A percentile compares a stretch with the other conserved stretches of the same genome.
phyloP scores from a whole-genome alignment of 768 basidiomycete species.

The Leucocoprinus leucothites region DNA sequence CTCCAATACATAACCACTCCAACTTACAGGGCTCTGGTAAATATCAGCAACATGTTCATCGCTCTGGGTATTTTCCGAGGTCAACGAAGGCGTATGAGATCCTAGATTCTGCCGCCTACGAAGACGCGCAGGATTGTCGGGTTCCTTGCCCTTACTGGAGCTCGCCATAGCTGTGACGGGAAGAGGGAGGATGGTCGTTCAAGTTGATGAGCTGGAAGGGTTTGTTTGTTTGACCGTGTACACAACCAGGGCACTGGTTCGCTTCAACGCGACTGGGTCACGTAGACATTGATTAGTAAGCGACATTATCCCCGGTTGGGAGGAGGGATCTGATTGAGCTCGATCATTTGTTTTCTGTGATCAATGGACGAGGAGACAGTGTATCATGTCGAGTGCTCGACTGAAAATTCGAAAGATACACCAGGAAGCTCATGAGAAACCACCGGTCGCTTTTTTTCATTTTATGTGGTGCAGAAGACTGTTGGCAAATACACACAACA shows the following conservation, averaged over 20 bases:
- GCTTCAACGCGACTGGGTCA: conserved; percentile 5
- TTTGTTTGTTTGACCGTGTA: not conserved
- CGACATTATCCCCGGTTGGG: too few species aligned
- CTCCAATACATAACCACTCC: not conserved
- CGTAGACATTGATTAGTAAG: conserved; percentile 1
- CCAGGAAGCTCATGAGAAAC: too few species aligned
- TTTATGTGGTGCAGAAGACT: too few species aligned
- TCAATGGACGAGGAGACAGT: too few species aligned
- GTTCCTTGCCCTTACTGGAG: conserved; percentile 21
- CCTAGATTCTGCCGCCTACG: conserved; percentile 15
- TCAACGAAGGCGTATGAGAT: conserved; percentile 16
- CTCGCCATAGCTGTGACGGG: conserved; percentile 25
- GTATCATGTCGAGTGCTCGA: too few species aligned
- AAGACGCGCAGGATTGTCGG: conserved; percentile 15
- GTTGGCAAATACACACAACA: too few species aligned
- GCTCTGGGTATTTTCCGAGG: conserved; percentile 36
- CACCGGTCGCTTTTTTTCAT: too few species aligned
- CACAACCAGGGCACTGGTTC: too few species aligned
- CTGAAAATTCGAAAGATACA: too few species aligned
- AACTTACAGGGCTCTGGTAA: conserved; percentile 47
- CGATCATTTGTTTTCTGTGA: too few species aligned
- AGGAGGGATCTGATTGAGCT: too few species aligned
- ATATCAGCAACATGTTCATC: conserved; percentile 51
- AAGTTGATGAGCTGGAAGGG: conserved; percentile 6
- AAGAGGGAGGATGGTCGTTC: conserved; percentile 1